Conservation (phyloP, 2,329 filamentous ascomycete genomes). For the Rasamsonia emersonii region DNA sequence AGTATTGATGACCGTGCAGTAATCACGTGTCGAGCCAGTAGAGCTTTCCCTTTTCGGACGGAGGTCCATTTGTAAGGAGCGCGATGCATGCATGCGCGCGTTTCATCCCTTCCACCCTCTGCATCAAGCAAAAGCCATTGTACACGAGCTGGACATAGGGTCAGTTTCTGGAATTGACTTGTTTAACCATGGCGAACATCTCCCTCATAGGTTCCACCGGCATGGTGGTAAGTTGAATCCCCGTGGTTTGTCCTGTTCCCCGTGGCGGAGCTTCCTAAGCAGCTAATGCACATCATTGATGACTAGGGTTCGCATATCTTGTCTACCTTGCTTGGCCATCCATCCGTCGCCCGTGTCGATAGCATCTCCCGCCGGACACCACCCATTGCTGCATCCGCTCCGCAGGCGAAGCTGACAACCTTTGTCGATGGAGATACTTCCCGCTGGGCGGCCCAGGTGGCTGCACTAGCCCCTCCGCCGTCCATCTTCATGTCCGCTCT, state of each 20-base stretch:
- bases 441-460: conserved; percentile 58
- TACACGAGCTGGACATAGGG: no score
- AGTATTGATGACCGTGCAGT: no score
- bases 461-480: conserved; percentile 47
- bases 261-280: conserved; percentile 3
- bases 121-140: no score
- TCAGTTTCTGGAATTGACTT: not conserved
- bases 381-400: conserved; percentile 35
- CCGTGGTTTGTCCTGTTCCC: not conserved
- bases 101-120: no score
- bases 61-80: no score
- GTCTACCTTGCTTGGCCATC: conserved; percentile 35
- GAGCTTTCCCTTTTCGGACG: no score
- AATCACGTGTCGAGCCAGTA: no score
- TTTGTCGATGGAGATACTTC: conserved; percentile 58
- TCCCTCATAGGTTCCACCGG: conserved; percentile 40
- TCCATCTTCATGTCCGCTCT: conserved; percentile 66
- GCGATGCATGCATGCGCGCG: no score
- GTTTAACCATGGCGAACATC: conserved; percentile 34
- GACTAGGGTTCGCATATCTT: conserved; percentile 64
- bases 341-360: conserved; percentile 32
- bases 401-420: conserved; percentile 55
- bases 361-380: conserved; percentile 38
- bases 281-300: conserved; percentile 28
- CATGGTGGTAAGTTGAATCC: conserved; percentile 35